Conservation (phyloP, 202 grass and related monocot species). For the Saccharum hybrid region DNA sequence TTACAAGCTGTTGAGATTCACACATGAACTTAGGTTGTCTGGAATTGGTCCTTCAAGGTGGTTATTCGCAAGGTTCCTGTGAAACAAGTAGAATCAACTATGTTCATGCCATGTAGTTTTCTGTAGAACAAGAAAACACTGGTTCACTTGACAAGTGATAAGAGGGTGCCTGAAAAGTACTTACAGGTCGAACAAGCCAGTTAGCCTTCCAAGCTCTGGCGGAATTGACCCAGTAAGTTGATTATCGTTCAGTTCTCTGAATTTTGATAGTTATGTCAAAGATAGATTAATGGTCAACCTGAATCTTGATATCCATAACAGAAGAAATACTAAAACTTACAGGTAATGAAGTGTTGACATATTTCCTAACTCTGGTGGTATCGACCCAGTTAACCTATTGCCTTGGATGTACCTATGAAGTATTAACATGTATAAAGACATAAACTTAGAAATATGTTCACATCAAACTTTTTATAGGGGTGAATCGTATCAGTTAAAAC, state of each 20-base stretch:
- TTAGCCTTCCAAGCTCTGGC: conserved; percentile 87
- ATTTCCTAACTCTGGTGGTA: conserved; percentile 93
- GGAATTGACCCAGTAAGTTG: conserved; percentile 77
- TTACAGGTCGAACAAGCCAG: conserved; percentile 94
- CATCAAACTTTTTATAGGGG: background rate
- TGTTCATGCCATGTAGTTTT: background rate
- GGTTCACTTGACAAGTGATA: background rate
- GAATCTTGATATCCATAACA: background rate
- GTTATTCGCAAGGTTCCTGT: conserved; percentile 94
- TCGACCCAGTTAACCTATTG: conserved; percentile 69
- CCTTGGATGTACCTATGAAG: conserved; percentile 71
- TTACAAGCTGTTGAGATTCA: conserved; percentile 99
- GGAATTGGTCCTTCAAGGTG: conserved; percentile 84
- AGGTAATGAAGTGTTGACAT: conserved; percentile 97
- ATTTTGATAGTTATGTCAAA: conserved; percentile 38
- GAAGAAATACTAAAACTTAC: conserved; percentile 47
- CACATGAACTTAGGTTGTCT: conserved; percentile 91
- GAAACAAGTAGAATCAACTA: background rate
- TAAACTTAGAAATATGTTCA: conserved; percentile 11
- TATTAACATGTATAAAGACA: conserved; percentile 3
- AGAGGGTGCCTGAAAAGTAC: conserved; percentile 10
- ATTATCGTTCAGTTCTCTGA: conserved; percentile 95
- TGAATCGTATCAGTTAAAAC: conserved; percentile 18
- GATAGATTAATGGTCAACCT: background rate
- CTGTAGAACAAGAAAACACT: background rate